Evolutionary conservation across 2,329 filamentous ascomycete genomes (phyloP), one percentile per base, ranked within the genome.

Genomic region (Diaporthe amygdali): DNA sequence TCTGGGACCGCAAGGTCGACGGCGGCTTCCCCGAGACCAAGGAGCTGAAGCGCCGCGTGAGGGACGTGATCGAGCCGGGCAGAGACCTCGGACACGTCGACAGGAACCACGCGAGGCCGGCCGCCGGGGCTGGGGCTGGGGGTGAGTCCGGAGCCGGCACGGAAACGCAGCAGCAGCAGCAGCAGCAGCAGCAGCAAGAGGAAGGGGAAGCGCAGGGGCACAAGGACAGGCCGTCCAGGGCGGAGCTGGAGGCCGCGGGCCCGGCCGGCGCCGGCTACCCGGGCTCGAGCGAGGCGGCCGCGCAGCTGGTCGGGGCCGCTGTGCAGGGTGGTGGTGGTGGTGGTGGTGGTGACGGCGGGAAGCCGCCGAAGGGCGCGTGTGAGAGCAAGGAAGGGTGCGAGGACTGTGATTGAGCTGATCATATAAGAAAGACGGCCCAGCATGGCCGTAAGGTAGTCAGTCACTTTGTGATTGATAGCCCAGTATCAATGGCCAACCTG

Each of bases 1-100:
- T 98, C 39, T 99, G 96, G 96, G 94, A 98, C 84, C 89, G 96
- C 73, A 97, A 95, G 80, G 79, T 82, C 4, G 92, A 98, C 78
- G 94, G 94, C 37, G 95, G 96, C 0, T 99, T 99, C 82, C 96
- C 96, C 72, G 95, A 98, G 83, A 95, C 94, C 2, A 97, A 98
- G 82, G 92, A 96, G 75, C 87, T 98, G 52, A 98, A 98, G 84
- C 91, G 94, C 72, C 87, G 92, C 20, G 90, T 98, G 6, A 86
- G 96, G 71, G 94, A 98, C 82, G 87, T 94, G 66, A 91, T 98
- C 76, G 92, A 96, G 77, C 96, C 95, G 0, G 86, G 84, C 1
- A 87, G 93, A 73, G 89, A 96, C 78, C 83, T 98, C 67, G 96
- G 96, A 0, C 96, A 98, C 82, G 92, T 94, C 30, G 93, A 95